Conservation (phyloP, 2,329 filamentous ascomycete genomes). For the Monilinia polystroma region DNA sequence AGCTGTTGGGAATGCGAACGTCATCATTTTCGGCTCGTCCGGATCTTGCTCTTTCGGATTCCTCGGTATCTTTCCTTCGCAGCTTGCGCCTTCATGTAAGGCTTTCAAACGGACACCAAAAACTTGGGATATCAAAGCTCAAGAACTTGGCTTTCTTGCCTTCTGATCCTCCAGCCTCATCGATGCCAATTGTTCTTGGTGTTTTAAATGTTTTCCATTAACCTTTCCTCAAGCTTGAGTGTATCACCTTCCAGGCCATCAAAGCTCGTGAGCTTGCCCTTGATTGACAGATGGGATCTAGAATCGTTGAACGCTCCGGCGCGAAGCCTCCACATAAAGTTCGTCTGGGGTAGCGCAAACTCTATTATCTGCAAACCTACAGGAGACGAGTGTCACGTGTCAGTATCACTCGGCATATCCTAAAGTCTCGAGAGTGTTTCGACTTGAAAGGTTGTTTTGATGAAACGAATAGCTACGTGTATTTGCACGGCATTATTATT, state of each 20-base stretch:
- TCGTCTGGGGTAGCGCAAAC: conserved; percentile 21
- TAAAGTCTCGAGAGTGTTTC: conserved; percentile 17
- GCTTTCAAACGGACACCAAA: neutral
- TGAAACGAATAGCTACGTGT: neutral
- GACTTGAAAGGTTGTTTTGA: neutral
- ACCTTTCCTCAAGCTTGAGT: neutral
- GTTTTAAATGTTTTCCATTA: neutral
- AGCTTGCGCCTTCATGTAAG: neutral
- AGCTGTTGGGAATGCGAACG: neutral
- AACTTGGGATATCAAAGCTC: conserved; percentile 9
- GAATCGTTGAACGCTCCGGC: neutral
- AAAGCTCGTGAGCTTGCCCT: neutral
- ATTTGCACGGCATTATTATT: neutral
- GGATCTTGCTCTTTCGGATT: neutral
- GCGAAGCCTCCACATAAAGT: neutral
- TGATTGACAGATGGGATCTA: neutral
- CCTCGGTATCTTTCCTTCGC: neutral
- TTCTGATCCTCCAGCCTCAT: neutral
- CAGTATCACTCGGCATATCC: neutral
- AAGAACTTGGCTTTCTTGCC: neutral
- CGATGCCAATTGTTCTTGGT: neutral
- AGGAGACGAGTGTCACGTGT: neutral
- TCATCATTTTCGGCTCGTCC: neutral
- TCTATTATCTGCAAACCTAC: conserved; percentile 3
- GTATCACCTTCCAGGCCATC: neutral